Evolutionary conservation across 768 basidiomycete species (phyloP).

Genomic region (Crucibulum laeve): DNA sequence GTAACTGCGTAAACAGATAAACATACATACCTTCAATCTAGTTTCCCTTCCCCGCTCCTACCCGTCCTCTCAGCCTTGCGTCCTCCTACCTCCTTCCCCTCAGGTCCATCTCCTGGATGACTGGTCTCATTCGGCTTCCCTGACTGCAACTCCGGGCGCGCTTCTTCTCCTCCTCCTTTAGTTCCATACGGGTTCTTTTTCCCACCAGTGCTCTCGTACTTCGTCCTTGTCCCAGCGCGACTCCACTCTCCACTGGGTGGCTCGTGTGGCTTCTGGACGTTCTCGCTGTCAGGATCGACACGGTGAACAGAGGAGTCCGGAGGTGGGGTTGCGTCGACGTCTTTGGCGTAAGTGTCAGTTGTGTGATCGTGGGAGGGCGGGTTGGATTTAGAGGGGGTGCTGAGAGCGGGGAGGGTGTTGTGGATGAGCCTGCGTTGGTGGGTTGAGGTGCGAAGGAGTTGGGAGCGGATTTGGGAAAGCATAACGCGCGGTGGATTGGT

Average conservation of each 20-base stretch:
- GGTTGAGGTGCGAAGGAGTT: neutral
- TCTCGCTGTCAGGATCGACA: constrained; percentile 40
- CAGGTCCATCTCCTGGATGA: constrained; percentile 27
- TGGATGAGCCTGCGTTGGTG: neutral
- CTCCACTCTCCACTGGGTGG: constrained; percentile 43
- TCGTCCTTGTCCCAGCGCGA: constrained; percentile 31
- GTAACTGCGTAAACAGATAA: too few relatives aligned
- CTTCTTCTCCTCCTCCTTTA: constrained; percentile 23
- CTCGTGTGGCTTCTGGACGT: constrained; percentile 44
- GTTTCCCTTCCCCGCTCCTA: too few relatives aligned
- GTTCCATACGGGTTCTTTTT: constrained; percentile 27
- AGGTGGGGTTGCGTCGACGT: constrained; percentile 40
- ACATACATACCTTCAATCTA: too few relatives aligned
- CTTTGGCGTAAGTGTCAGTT: constrained; percentile 42
- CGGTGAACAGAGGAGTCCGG: constrained; percentile 35
- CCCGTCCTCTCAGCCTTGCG: constrained; percentile 19
- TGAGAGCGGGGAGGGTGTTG: constrained; percentile 2
- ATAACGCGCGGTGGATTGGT: too few relatives aligned
- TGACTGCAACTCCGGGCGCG: constrained; percentile 20
- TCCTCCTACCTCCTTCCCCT: constrained; percentile 24
- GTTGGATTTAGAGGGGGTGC: constrained; percentile 2
- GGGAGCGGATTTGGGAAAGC: neutral
- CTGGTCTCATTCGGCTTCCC: constrained; percentile 32
- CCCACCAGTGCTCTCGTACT: constrained; percentile 21
- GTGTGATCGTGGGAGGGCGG: too few relatives aligned